Conservation (phyloP, 306 rosid genomes). For the Vicia villosa region DNA sequence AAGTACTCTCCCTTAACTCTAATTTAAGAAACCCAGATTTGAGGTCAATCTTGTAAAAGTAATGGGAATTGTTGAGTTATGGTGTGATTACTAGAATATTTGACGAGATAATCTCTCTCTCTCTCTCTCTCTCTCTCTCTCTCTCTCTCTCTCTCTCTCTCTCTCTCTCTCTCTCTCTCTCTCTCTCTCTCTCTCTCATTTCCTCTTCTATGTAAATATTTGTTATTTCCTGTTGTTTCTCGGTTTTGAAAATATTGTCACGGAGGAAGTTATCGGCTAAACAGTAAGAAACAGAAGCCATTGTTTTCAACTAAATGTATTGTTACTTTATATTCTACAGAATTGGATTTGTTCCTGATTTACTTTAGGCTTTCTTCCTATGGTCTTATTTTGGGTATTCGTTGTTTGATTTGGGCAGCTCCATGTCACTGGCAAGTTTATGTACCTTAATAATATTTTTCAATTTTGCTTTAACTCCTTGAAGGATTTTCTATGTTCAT, state of each 20-base stretch:
- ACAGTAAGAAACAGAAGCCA: not conserved
- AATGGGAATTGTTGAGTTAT: not conserved
- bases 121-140: no score
- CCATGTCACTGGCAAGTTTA: slow-evolving; percentile 11
- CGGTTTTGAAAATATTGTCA: no score
- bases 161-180: no score
- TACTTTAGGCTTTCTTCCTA: not conserved
- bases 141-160: no score
- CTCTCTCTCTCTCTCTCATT: no score
- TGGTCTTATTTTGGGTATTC: slow-evolving; percentile 1
- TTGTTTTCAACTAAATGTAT: not conserved
- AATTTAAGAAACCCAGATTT: no score
- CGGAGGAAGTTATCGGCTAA: no score
- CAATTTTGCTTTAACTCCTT: not conserved
- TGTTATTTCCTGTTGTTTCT: no score
- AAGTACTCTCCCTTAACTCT: no score
- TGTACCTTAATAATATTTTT: not conserved
- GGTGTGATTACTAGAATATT: not conserved
- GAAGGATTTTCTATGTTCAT: slow-evolving; percentile 8
- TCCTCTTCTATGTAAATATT: no score
- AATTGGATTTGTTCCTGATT: slow-evolving; percentile 2
- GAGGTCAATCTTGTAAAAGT: no score
- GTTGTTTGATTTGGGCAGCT: slow-evolving; percentile 7
- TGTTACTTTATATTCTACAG: not conserved
- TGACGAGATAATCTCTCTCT: not conserved